Evolutionary conservation across 2,329 filamentous ascomycete genomes (phyloP).

Genomic region (Ceratocystis alfenasii): DNA sequence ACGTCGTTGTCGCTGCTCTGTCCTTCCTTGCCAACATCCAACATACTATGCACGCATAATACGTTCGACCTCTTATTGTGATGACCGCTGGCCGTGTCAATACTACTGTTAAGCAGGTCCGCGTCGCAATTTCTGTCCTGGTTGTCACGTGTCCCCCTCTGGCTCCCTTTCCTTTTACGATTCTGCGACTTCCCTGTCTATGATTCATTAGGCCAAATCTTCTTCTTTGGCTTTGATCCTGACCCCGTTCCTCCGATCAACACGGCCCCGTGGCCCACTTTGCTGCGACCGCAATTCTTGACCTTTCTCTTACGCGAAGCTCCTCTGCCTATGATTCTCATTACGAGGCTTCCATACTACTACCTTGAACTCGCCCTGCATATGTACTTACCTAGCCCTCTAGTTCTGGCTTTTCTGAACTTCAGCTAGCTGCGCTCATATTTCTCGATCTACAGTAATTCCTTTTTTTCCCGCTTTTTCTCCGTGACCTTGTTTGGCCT

Average conservation of each 20-base stretch:
- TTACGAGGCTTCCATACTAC: slow-evolving; percentile 5
- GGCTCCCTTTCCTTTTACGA: neutral
- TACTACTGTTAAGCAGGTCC: neutral
- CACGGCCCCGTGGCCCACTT: slow-evolving; percentile 3
- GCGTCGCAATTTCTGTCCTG: neutral
- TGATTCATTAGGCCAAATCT: slow-evolving; percentile 1
- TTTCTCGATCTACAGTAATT: neutral
- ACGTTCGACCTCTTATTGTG: neutral
- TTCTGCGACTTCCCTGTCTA: neutral
- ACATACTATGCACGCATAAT: too few relatives aligned
- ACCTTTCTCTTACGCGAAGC: slow-evolving; percentile 3
- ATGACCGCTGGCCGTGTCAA: neutral
- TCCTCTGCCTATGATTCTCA: neutral
- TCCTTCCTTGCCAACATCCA: neutral
- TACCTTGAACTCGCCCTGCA: slow-evolving; percentile 4
- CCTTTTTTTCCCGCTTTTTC: neutral
- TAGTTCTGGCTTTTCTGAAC: neutral
- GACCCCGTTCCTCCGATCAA: neutral
- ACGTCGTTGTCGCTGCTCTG: neutral
- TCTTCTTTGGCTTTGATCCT: neutral
- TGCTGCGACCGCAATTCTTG: slow-evolving; percentile 1
- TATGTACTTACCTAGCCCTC: neutral
- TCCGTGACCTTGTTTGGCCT: neutral
- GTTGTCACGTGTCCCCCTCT: neutral
- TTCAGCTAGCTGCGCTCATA: neutral